phyloP scores from a whole-genome alignment of 192 early-diverging fungal species.

The Allomyces macrogynus region DNA sequence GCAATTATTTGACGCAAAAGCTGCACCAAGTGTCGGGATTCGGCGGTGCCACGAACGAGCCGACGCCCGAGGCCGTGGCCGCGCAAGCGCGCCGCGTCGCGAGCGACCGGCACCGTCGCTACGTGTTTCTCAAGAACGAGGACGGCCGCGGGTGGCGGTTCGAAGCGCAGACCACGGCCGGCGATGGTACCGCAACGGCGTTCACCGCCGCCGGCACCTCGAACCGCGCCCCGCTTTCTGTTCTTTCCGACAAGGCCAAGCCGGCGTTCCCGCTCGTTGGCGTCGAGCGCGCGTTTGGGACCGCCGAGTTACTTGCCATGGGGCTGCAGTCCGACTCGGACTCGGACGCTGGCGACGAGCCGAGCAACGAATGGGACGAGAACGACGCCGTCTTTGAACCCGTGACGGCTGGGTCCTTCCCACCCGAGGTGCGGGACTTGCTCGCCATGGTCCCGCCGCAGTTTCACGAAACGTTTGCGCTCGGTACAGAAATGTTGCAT shows the following conservation, averaged over 20 bases:
- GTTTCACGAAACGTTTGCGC: not conserved
- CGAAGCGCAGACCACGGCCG: not conserved
- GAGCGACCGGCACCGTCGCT: slow-evolving; percentile 59
- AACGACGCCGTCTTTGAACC: not conserved
- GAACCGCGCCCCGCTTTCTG: too few species aligned
- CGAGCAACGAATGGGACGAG: too few species aligned
- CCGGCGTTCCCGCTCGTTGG: not conserved
- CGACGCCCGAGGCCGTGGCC: not conserved
- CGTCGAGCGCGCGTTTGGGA: not conserved
- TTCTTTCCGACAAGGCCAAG: too few species aligned
- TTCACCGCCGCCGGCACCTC: not conserved
- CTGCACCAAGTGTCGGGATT: slow-evolving; percentile 1
- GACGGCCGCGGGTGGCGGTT: slow-evolving; percentile 40
- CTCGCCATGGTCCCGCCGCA: not conserved
- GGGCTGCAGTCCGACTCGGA: not conserved
- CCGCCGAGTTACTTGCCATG: not conserved
- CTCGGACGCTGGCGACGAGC: not conserved
- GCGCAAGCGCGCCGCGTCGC: slow-evolving; percentile 44
- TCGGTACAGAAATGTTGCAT: not conserved
- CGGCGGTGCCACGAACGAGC: not conserved
- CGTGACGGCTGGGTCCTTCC: not conserved
- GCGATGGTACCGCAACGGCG: not conserved
- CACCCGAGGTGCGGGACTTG: not conserved
- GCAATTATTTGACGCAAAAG: slow-evolving; percentile 72
- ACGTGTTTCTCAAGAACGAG: slow-evolving; percentile 69